Conservation (phyloP, 2,329 filamentous ascomycete genomes). For the Fusarium tupiense region DNA sequence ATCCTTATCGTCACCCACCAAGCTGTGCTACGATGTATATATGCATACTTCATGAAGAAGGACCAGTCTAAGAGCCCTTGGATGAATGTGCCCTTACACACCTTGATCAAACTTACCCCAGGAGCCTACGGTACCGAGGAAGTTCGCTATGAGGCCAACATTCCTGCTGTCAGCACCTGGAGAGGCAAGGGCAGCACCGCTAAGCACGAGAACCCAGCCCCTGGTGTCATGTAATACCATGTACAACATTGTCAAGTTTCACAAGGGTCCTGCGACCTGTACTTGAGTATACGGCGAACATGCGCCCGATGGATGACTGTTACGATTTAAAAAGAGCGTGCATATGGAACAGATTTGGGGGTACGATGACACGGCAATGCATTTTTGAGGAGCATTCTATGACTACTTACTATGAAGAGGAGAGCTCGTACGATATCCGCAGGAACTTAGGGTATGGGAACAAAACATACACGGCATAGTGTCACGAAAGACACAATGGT, state of each 20-base stretch:
- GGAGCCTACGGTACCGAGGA: conserved; percentile 94
- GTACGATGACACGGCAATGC: conserved; percentile 23
- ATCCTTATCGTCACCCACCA: conserved; percentile 99
- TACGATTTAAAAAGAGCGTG: conserved; percentile 29
- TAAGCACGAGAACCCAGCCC: conserved; percentile 77
- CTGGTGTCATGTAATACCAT: conserved; percentile 46
- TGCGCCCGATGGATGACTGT: neutral
- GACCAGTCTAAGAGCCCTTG: conserved; percentile 92
- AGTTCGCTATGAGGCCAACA: conserved; percentile 86
- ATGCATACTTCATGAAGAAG: conserved; percentile 98
- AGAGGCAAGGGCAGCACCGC: conserved; percentile 92
- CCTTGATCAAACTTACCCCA: conserved; percentile 94
- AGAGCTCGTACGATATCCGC: conserved; percentile 7
- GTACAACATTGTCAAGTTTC: neutral
- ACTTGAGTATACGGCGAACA: neutral
- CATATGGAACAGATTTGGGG: conserved; percentile 21
- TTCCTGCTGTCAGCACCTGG: conserved; percentile 96
- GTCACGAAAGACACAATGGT: conserved; percentile 6
- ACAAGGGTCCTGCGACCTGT: neutral
- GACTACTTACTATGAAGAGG: conserved; percentile 14
- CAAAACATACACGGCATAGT: conserved; percentile 10
- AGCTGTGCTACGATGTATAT: conserved; percentile 95
- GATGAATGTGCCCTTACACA: conserved; percentile 98
- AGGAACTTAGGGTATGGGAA: conserved; percentile 1
- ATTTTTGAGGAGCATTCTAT: conserved; percentile 19